These are phyloP conservation scores for Sclerotinia minor DNA, from an alignment of 2,329 filamentous ascomycete species.

Conservation along the genomic window DNA sequence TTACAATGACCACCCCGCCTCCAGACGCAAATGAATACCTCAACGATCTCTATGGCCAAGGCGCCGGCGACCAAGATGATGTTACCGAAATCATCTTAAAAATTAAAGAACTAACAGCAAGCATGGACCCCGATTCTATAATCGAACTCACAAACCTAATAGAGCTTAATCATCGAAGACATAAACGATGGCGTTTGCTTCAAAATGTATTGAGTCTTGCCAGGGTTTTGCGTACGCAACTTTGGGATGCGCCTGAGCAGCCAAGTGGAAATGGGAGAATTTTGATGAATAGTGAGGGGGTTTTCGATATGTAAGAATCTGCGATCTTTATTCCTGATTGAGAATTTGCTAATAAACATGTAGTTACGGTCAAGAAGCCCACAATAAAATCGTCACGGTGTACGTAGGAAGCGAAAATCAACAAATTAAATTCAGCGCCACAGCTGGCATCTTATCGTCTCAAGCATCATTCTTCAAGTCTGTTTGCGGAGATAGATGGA, in stretches of 20 bases:
- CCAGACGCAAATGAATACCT: no score
- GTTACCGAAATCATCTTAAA: no score
- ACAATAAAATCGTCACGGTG: background rate
- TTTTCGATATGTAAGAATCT: background rate
- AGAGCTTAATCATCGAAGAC: no score
- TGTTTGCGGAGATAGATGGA: slow-evolving; percentile 2
- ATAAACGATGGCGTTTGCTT: accelerated
- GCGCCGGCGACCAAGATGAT: no score
- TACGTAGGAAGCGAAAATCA: background rate
- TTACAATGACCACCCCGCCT: background rate
- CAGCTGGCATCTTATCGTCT: background rate
- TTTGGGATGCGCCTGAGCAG: background rate
- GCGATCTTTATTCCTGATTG: no score
- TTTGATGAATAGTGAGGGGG: background rate
- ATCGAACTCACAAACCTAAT: background rate
- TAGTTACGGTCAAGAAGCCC: background rate
- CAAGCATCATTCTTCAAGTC: background rate
- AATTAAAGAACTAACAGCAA: background rate
- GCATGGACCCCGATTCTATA: background rate
- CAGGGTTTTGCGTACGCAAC: background rate
- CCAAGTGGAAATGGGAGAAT: no score
- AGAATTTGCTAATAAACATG: background rate
- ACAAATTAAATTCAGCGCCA: background rate
- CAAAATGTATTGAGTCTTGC: background rate
- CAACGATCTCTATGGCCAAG: no score